A percentile compares a stretch with the other conserved stretches of the same genome.
Evolutionary conservation across 108 stramenopile genomes (phyloP).

Genomic region (Nitzschia sp.): DNA sequence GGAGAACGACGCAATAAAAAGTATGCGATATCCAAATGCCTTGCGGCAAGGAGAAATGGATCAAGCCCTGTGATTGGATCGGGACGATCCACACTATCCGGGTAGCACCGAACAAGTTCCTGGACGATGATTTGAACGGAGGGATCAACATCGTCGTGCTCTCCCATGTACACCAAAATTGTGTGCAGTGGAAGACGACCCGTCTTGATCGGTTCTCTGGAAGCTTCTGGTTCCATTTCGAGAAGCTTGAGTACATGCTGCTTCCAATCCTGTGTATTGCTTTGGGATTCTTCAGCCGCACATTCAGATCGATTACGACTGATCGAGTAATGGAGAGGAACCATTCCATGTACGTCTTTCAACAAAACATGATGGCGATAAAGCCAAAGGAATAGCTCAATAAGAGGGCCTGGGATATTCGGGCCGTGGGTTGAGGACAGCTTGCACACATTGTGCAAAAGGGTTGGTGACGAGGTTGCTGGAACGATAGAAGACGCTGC

Average conservation of each 20-base stretch:
- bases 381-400: conserved; percentile 34
- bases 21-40: conserved; percentile 27
- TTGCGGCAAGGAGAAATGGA: conserved; percentile 74
- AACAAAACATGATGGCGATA: conserved; percentile 19
- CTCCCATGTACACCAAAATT: too few relatives aligned
- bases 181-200: conserved; percentile 41
- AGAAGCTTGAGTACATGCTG: conserved; percentile 20
- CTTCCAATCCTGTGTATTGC: conserved; percentile 9
- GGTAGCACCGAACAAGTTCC: conserved; percentile 20
- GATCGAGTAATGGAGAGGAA: conserved; percentile 45
- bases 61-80: conserved; percentile 55
- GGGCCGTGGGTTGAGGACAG: conserved; percentile 14
- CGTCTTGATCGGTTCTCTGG: not conserved
- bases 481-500: conserved; percentile 7
- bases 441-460: conserved; percentile 17
- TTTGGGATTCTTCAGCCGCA: not conserved
- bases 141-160: too few relatives aligned
- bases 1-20: conserved; percentile 33
- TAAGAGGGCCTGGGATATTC: conserved; percentile 25
- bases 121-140: conserved; percentile 11
- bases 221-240: conserved; percentile 11
- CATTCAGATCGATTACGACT: not conserved
- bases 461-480: not conserved
- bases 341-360: conserved; percentile 25
- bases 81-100: conserved; percentile 20